Conservation (phyloP, 1,284 basidiomycete species). For the Sparassis latifolia region DNA sequence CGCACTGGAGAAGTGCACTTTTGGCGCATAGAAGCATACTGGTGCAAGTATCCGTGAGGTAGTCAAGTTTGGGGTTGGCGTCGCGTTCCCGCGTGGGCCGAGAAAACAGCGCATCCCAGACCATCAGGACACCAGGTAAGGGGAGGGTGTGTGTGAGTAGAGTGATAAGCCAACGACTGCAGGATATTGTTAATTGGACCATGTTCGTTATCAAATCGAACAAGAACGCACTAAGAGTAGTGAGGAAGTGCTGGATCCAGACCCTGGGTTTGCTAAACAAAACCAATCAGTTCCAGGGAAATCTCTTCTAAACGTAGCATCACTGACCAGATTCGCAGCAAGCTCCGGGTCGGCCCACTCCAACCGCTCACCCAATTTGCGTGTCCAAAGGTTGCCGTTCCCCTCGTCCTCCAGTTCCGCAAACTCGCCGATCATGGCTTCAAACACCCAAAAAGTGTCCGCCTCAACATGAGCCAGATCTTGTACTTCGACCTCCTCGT, state of each 20-base stretch:
- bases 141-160: conserved; percentile 68
- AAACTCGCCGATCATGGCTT: conserved; percentile 66
- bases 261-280: conserved; percentile 45
- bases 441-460: conserved; percentile 77
- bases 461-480: conserved; percentile 67
- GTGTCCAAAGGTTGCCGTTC: conserved; percentile 54
- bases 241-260: conserved; percentile 69
- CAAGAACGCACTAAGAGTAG: conserved; percentile 67
- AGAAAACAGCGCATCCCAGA: conserved; percentile 70
- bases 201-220: background rate
- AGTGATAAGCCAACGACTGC: conserved; percentile 71
- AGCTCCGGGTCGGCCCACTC: conserved; percentile 61
- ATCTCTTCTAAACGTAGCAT: background rate
- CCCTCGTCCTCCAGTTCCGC: conserved; percentile 65
- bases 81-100: conserved; percentile 47
- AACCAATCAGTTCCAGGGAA: background rate
- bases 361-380: conserved; percentile 54
- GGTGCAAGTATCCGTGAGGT: conserved; percentile 60
- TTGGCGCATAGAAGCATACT: conserved; percentile 59
- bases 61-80: conserved; percentile 56
- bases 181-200: conserved; percentile 5
- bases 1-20: conserved; percentile 49
- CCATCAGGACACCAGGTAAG: conserved; percentile 45
- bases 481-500: conserved; percentile 53
- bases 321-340: conserved; percentile 50